Evolutionary conservation across 352 stramenopile species (phyloP), one percentile per base, ranked within the genome.

Genomic region (Globisporangium orthogonon): DNA sequence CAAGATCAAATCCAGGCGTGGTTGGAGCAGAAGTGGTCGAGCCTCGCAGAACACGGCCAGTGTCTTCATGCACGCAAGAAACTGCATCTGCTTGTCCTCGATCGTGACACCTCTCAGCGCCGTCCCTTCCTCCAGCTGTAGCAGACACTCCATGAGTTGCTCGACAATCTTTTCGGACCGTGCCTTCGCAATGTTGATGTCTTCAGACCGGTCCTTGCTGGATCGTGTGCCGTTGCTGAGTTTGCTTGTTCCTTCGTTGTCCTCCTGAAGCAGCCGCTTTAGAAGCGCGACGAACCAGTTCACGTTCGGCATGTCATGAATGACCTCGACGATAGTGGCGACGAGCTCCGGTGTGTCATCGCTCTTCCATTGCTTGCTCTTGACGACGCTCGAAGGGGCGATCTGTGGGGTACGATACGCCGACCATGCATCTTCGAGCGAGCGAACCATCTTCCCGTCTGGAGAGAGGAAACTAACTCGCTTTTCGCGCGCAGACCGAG

Each of bases 61-160:
- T n/a, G 83, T 80, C 56, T 83, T 89, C 61, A 95, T 73, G 48
- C 83, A 94, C 18, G 82, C 63, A 14, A 91, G 47, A 55, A 91
- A 88, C 51, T 95, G 83, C 18, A 69, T 50, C 37, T 92, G 67
- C 14, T 51, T 41, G 45, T 83, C 74, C 54, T 66, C 43, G 35
- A 84, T 71, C 13, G 77, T 83, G 41, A 91, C 78, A 33, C 74
- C 73, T 14, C 71, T 63, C 13, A 95, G 54, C 33, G 70, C 31
- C 11, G 61, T 73, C 1, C 77, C 78, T 76, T 94, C 86, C 61
- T 94, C 75, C n/a, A 95, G 35, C 31, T 77, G 75, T 35, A 93
- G 50, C 6, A 95, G 67, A 41, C 69, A 80, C 18, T 80, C 71
- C 17, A 93, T 70, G 28, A 95, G 60, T 41, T 74, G 73, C 23